phyloP scores from a whole-genome alignment of 1,139 yeast genomes.

The Saccharomyces uvarum region DNA sequence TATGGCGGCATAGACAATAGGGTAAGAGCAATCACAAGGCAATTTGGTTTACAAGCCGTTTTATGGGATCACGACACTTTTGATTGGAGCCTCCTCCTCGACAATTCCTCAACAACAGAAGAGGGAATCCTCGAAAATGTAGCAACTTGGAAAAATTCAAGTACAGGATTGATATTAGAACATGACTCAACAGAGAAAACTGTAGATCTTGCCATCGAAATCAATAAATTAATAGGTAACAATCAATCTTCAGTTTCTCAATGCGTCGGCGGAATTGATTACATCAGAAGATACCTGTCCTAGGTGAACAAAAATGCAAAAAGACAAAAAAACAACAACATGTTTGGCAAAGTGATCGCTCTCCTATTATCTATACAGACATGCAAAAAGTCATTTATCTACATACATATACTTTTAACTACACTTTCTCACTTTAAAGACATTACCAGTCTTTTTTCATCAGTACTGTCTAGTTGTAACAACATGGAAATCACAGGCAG shows the following conservation, averaged over 20 bases:
- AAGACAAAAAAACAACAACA: background rate
- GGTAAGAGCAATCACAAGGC: conserved; percentile 67
- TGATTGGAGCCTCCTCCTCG: conserved; percentile 71
- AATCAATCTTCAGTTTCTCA: conserved; percentile 73
- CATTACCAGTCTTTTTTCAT: conserved; percentile 59
- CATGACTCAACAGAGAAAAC: conserved; percentile 70
- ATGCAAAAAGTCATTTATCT: background rate
- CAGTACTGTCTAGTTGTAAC: conserved; percentile 58
- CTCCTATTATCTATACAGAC: background rate
- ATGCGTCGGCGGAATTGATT: conserved; percentile 60
- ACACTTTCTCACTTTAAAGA: conserved; percentile 43
- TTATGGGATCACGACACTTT: conserved; percentile 88
- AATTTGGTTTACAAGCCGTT: conserved; percentile 81
- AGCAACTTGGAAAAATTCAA: conserved; percentile 39
- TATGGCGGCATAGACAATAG: conserved; percentile 90
- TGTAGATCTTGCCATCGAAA: conserved; percentile 58
- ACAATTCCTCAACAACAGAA: conserved; percentile 33
- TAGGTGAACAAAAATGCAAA: background rate
- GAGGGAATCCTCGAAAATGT: conserved; percentile 50
- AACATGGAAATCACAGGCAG: conserved; percentile 79
- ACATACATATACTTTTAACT: background rate
- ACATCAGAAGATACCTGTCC: conserved; percentile 23
- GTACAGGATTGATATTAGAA: conserved; percentile 67
- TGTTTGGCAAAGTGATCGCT: background rate
- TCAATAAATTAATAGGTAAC: conserved; percentile 44